Evolutionary conservation across 169 alveolate species (phyloP).

Genomic region (Plasmodium gonderi): DNA sequence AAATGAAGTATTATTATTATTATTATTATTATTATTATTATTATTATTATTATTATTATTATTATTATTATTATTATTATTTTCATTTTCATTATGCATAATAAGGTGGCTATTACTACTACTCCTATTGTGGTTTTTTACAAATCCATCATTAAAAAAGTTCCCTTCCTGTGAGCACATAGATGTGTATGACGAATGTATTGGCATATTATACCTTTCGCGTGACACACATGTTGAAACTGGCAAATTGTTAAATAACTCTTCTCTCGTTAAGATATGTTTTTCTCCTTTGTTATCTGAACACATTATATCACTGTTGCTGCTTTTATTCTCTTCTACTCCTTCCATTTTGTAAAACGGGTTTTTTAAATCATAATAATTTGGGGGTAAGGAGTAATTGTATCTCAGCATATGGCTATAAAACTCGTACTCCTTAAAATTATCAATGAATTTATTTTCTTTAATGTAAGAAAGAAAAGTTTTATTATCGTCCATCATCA

Average conservation of each 20-base stretch:
- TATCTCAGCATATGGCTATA: neutral
- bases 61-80: too few relatives aligned
- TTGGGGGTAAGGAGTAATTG: neutral
- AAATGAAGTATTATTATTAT: neutral
- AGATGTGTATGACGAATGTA: neutral
- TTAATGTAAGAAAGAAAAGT: neutral
- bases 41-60: too few relatives aligned
- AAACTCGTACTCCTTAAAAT: neutral
- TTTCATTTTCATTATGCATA: too few relatives aligned
- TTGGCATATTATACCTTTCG: neutral
- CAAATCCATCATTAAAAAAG: neutral
- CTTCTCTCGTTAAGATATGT: neutral
- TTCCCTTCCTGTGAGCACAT: neutral
- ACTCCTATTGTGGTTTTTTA: neutral
- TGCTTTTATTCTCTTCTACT: neutral
- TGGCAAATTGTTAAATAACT: neutral
- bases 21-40: too few relatives aligned
- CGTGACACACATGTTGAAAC: conserved; percentile 3
- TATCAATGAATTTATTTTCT: neutral
- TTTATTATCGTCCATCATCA: neutral
- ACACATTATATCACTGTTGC: neutral
- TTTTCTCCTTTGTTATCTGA: neutral
- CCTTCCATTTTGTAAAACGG: neutral
- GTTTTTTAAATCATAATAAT: neutral
- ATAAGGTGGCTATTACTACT: too few relatives aligned